These are phyloP conservation scores for Xylaria telfairii DNA, from an alignment of 495 filamentous ascomycete genomes.

Conservation along the genomic window DNA sequence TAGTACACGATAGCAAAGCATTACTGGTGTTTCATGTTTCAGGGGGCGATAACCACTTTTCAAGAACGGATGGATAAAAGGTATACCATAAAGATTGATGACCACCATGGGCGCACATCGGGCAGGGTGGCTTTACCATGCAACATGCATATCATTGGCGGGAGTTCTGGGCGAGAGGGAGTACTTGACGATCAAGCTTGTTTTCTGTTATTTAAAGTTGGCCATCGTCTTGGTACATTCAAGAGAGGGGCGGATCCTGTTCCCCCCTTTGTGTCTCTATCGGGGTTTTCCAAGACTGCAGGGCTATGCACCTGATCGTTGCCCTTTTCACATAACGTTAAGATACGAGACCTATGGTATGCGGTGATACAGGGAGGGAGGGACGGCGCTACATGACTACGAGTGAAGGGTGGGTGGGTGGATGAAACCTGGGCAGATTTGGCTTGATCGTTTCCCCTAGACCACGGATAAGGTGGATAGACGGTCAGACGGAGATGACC, in stretches of 20 bases:
- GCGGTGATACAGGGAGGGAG: neutral
- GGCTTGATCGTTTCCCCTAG: conserved; percentile 19
- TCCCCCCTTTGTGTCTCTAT: neutral
- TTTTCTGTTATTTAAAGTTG: conserved; percentile 25
- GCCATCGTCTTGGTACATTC: conserved; percentile 19
- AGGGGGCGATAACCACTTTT: conserved; percentile 28
- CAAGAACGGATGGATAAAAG: conserved; percentile 39
- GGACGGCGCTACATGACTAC: neutral
- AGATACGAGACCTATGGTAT: conserved; percentile 7
- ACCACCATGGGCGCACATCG: conserved; percentile 38
- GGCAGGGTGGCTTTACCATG: conserved; percentile 30
- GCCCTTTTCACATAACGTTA: neutral
- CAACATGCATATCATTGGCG: conserved; percentile 39
- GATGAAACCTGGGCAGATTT: conserved; percentile 12
- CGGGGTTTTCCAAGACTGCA: neutral
- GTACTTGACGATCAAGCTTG: conserved; percentile 26
- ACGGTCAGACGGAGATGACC: neutral
- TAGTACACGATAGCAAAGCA: conserved; percentile 39
- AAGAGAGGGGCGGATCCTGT: neutral
- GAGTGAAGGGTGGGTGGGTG: neutral
- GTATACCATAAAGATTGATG: conserved; percentile 35
- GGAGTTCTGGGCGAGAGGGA: conserved; percentile 37
- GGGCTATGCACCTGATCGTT: neutral
- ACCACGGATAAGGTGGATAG: conserved; percentile 2
- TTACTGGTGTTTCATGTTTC: conserved; percentile 42